Percentiles rank a stretch among this genome's conserved stretches.
These are phyloP conservation scores for Scheffersomyces ergatensis DNA, from an alignment of 805 yeast genomes.

Conservation along the genomic window DNA sequence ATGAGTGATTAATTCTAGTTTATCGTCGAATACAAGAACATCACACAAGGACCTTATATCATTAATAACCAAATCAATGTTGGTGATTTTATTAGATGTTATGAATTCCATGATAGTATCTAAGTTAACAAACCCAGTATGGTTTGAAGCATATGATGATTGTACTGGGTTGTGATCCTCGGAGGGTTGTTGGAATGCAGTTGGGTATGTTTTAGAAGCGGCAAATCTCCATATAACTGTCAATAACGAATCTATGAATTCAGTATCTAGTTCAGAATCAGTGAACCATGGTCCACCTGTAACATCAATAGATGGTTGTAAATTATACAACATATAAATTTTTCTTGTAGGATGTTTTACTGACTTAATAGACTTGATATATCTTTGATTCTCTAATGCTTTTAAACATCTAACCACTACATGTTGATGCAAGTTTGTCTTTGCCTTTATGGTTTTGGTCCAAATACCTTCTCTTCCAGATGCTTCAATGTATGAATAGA, in stretches of 20 bases:
- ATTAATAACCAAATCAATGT: constrained; percentile 69
- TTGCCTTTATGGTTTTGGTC: constrained; percentile 88
- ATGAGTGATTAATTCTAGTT: constrained; percentile 58
- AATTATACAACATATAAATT: constrained; percentile 89
- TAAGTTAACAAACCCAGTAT: constrained; percentile 66
- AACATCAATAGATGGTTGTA: constrained; percentile 92
- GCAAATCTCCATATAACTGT: constrained; percentile 87
- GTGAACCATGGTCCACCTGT: constrained; percentile 99
- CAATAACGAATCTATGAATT: constrained; percentile 80
- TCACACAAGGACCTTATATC: constrained; percentile 85
- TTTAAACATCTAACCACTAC: constrained; percentile 84
- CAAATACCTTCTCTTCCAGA: constrained; percentile 94
- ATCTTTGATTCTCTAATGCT: constrained; percentile 72
- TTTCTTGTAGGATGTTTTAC: constrained; percentile 93
- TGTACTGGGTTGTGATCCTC: constrained; percentile 38
- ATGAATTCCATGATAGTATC: constrained; percentile 76
- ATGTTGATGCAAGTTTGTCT: constrained; percentile 87
- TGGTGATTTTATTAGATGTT: constrained; percentile 66
- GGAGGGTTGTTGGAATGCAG: constrained; percentile 52
- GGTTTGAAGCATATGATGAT: constrained; percentile 53
- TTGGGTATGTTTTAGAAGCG: constrained; percentile 73
- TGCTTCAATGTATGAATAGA: constrained; percentile 88
- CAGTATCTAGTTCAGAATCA: constrained; percentile 90
- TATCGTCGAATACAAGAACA: constrained; percentile 84
- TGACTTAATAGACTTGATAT: constrained; percentile 84